phyloP scores from a whole-genome alignment of 805 yeast genomes.

The Jamesozyma spencerorum region DNA sequence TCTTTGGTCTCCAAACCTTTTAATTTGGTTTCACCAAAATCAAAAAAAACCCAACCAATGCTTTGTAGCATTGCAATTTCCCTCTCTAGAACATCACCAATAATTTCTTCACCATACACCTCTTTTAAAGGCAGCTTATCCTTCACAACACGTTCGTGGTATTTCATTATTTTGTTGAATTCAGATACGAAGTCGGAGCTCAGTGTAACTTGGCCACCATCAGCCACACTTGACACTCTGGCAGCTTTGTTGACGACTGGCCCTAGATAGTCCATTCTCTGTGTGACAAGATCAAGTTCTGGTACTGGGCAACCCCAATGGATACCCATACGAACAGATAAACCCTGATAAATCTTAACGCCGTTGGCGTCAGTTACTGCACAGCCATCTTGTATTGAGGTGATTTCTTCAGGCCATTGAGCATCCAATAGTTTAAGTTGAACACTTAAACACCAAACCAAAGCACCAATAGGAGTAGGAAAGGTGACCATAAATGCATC shows the following conservation, averaged over 20 bases:
- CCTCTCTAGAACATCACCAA: conserved; percentile 50
- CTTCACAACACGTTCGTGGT: conserved; percentile 28
- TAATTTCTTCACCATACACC: conserved; percentile 37
- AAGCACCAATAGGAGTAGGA: conserved; percentile 82
- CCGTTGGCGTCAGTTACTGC: conserved; percentile 57
- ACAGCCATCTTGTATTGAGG: conserved; percentile 75
- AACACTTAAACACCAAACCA: conserved; percentile 90
- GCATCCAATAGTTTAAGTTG: conserved; percentile 75
- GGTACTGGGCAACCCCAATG: conserved; percentile 98
- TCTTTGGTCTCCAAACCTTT: conserved; percentile 95
- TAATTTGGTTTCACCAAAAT: conserved; percentile 77
- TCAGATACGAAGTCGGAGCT: conserved; percentile 75
- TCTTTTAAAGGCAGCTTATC: conserved; percentile 27
- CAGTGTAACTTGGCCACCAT: conserved; percentile 94
- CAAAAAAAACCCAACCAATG: conserved; percentile 58
- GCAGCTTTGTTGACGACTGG: conserved; percentile 97
- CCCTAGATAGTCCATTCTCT: conserved; percentile 97
- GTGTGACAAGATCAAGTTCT: conserved; percentile 87
- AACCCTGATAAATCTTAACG: conserved; percentile 65
- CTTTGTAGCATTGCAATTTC: conserved; percentile 58
- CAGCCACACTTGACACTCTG: conserved; percentile 87
- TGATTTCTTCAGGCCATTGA: conserved; percentile 93
- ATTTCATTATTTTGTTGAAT: conserved; percentile 45
- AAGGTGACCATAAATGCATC: conserved; percentile 98
- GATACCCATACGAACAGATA: conserved; percentile 94